Evolutionary conservation across 2,329 filamentous ascomycete species (phyloP), one percentile per base, ranked within the genome.

Genomic region (Aureobasidium sp.): DNA sequence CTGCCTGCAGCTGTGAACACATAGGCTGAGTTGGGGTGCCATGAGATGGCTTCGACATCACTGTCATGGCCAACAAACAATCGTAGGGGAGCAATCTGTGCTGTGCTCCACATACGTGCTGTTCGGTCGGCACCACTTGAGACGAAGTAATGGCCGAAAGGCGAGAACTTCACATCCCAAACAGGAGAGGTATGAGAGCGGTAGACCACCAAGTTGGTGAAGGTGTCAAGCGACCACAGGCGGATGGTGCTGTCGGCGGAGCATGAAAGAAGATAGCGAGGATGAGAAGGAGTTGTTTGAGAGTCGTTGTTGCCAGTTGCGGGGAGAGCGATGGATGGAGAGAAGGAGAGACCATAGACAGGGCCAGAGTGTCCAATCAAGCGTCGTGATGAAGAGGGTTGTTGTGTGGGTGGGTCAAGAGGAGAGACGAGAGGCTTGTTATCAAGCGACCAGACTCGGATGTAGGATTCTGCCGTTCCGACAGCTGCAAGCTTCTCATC

Each of bases 21-120:
- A 69, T 97, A 99, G 6, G 89, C 85, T 21, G 90, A 91, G 71
- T 99, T 99, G 0, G 93, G 91, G 69, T 99, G 94, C 86, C 94
- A 99, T 15, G 89, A 82, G n/a, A 97, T 81, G 47, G 87, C 86
- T 57, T 95, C 95, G n/a, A 97, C 90, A 67, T 91, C 88, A 25
- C 91, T 90, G 67, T 97, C 92, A 70, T 99, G 94, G 1, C 94
- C 94, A 3, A 93, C 90, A 65, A 97, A 87, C 54, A 97, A 84
- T 47, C 94, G 87, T 65, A 94, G 85, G 11, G 91, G 89, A 29
- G 91, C 91, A 47, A 95, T 92, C 66, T 96, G 90, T 70, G 97
- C 92, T 65, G 95, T 95, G 64, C 88, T 88, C 90, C 93, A 99
- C 13, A 97, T 79, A 16, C 94, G 87, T 9, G 91, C 90, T 1